Percentiles rank a stretch among this genome's conserved stretches.
Evolutionary conservation across 495 filamentous ascomycete species (phyloP).

Genomic region (Penicillium verhagenii): DNA sequence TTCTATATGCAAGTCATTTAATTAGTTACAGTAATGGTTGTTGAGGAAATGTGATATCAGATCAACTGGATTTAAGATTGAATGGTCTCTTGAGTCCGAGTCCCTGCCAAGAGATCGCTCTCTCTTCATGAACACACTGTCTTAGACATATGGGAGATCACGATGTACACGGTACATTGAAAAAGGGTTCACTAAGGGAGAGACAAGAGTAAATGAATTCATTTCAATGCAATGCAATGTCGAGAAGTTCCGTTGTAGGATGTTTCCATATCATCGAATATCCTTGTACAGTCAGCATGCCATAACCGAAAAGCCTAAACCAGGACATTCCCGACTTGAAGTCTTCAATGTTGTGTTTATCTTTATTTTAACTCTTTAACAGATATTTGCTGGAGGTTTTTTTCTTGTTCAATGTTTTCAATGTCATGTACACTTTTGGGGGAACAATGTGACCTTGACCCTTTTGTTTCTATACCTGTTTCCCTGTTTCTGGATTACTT

Average conservation of each 20-base stretch:
- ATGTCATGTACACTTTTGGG: background rate
- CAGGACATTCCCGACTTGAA: too few relatives aligned
- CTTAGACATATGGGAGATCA: conserved; percentile 24
- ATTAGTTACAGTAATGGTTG: background rate
- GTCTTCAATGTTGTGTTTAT: background rate
- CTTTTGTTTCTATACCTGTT: background rate
- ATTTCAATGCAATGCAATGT: too few relatives aligned
- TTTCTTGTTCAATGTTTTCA: too few relatives aligned
- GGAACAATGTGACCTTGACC: background rate
- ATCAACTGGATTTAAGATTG: background rate
- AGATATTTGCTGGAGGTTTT: too few relatives aligned
- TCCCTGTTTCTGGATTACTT: too few relatives aligned
- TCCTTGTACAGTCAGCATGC: conserved; percentile 4
- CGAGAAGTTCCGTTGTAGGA: too few relatives aligned
- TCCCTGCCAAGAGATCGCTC: background rate
- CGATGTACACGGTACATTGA: conserved; percentile 13
- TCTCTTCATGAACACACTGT: conserved; percentile 8
- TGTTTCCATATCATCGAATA: too few relatives aligned
- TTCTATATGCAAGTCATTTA: too few relatives aligned
- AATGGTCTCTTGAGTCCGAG: too few relatives aligned
- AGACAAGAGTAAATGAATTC: too few relatives aligned
- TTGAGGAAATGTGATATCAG: background rate
- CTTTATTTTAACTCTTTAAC: too few relatives aligned
- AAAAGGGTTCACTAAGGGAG: conserved; percentile 17
- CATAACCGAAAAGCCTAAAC: conserved; percentile 1